A percentile compares a stretch with the other conserved stretches of the same genome.
These are phyloP conservation scores for Suillus bovinus DNA, from an alignment of 768 basidiomycete species.

Conservation along the genomic window DNA sequence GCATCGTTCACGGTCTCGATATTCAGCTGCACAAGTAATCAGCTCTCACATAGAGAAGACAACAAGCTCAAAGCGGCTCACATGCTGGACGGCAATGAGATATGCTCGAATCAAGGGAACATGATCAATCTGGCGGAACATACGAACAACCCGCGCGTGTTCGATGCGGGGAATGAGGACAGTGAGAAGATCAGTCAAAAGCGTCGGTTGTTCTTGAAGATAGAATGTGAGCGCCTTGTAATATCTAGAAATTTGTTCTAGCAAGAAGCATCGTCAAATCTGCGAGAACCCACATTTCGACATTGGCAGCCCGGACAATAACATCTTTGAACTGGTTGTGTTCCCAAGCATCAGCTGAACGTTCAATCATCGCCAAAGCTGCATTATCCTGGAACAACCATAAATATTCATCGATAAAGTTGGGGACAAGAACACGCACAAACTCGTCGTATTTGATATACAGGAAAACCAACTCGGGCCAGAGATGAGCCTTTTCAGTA, in stretches of 20 bases:
- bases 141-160: constrained; percentile 92
- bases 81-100: constrained; percentile 95
- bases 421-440: constrained; percentile 42
- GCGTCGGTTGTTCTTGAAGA: constrained; percentile 88
- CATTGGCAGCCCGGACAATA: constrained; percentile 92
- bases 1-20: constrained; percentile 97
- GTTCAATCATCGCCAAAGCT: constrained; percentile 97
- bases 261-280: not conserved
- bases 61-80: constrained; percentile 36
- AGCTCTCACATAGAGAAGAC: not conserved
- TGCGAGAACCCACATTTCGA: constrained; percentile 76
- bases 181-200: constrained; percentile 90
- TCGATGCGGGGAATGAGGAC: constrained; percentile 94
- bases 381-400: constrained; percentile 76
- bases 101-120: constrained; percentile 95
- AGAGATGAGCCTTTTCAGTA: constrained; percentile 93
- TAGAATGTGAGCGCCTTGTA: constrained; percentile 96
- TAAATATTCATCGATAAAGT: constrained; percentile 3
- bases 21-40: constrained; percentile 68
- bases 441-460: constrained; percentile 99
- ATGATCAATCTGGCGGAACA: constrained; percentile 94
- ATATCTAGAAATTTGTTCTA: constrained; percentile 53
- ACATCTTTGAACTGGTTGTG: constrained; percentile 99
- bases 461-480: constrained; percentile 97
- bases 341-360: constrained; percentile 98